Evolutionary conservation across 176 grass and related monocot species (phyloP), one percentile per base, ranked within the genome.

Genomic region (Triticum timopheevii): DNA sequence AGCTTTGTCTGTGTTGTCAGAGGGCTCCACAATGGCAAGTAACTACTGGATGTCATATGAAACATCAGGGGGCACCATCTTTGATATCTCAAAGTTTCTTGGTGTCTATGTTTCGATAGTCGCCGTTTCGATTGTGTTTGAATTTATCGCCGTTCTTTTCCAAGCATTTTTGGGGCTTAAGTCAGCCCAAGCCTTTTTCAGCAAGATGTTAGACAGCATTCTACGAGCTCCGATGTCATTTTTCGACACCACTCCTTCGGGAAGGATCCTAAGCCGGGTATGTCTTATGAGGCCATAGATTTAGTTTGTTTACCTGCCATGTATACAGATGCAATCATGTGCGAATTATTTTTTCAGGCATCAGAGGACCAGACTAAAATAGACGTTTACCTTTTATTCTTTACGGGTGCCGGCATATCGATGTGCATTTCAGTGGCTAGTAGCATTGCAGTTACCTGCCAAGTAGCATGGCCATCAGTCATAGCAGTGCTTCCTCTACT

Each of bases 201-300:
- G 59, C 72, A 90, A 95, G 81, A 93, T 95, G 83, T 88, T 98
- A 62, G 77, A 95, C 62, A 98, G 95, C 82, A 92, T 98, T 69
- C 66, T 98, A 13, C 89, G 89, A 82, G 95, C 95, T 6, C 95
- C 95, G 5, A 93, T 93, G 95, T 92, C 95, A 45, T 98, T 98
- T 86, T 98, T 98, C 33, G 95, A 98, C 73, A 98, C 93, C 31
- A 98, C 95, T 50, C 95, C 95, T 80, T 95, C 95, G 50, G 93
- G 95, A 85, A 93, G 93, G 82, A 92, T 98, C 76, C 81, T 98
- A 61, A 98, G 93, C 81, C 79, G 95, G 91, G 95, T 98, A 91
- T 88, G 76, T 82, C 20, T 35, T 85, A 11, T 75, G 49, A 44
- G 66, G 24, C 24, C 19, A 65, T 19, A 67, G 42, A 19, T 85